A percentile compares a stretch with the other conserved stretches of the same genome.
Evolutionary conservation across 1,139 yeast genomes (phyloP).

Genomic region (Geotrichum bryndzae): DNA sequence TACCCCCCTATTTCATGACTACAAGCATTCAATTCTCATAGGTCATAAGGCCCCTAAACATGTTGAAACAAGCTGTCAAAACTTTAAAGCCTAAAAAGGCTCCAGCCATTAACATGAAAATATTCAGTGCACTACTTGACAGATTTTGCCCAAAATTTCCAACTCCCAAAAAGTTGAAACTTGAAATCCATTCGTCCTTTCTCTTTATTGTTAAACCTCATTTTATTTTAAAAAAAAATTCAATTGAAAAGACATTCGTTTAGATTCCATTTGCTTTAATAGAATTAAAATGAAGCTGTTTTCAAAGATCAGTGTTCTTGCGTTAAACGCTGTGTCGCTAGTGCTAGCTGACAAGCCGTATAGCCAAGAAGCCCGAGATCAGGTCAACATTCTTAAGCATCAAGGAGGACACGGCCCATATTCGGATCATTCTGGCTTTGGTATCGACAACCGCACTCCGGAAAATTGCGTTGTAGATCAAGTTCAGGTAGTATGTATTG

Average conservation of each 20-base stretch:
- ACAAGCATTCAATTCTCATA: not conserved
- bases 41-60: not conserved
- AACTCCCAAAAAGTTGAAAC: not conserved
- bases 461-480: conserved; percentile 52
- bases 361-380: conserved; percentile 30
- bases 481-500: conserved; percentile 43
- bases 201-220: not conserved
- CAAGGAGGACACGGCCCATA: conserved; percentile 46
- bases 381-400: conserved; percentile 32
- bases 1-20: too few species aligned
- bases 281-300: not conserved
- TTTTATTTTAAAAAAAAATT: not conserved
- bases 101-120: not conserved
- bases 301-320: not conserved
- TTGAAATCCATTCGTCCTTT: not conserved
- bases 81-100: not conserved
- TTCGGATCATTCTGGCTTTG: conserved; percentile 40
- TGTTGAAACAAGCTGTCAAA: not conserved
- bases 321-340: not conserved
- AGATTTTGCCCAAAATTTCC: not conserved
- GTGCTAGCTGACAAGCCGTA: conserved; percentile 7
- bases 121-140: not conserved
- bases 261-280: not conserved
- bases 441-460: conserved; percentile 44
- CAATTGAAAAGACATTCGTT: not conserved